These are phyloP conservation scores for Stereocaulon alpinum DNA, from an alignment of 495 filamentous ascomycete genomes.

Conservation along the genomic window DNA sequence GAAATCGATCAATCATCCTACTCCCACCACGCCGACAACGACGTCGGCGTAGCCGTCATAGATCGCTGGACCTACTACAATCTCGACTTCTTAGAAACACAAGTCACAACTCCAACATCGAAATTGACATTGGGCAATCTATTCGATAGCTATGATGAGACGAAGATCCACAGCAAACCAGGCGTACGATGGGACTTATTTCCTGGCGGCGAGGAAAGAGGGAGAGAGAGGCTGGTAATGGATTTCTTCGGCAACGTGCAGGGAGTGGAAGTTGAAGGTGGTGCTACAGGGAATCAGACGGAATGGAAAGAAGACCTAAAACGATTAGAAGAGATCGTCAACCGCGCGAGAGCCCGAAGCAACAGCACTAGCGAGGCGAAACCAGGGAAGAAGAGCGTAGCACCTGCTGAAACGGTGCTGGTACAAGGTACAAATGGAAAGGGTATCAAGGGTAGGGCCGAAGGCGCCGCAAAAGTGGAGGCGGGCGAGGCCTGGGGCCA, in stretches of 20 bases:
- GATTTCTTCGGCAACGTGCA: slow-evolving; percentile 99
- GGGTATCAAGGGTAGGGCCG: not conserved
- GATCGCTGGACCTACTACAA: slow-evolving; percentile 99
- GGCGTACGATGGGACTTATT: slow-evolving; percentile 94
- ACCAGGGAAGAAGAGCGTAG: slow-evolving; percentile 5
- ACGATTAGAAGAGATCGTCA: slow-evolving; percentile 19
- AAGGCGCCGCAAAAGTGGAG: slow-evolving; percentile 20
- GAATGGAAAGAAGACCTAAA: slow-evolving; percentile 62
- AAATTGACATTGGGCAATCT: slow-evolving; percentile 86
- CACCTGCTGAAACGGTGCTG: not conserved
- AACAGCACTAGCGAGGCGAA: slow-evolving; percentile 1
- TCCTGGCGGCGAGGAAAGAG: slow-evolving; percentile 58
- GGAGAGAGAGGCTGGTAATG: slow-evolving; percentile 66
- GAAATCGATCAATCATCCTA: slow-evolving; percentile 92
- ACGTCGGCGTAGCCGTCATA: slow-evolving; percentile 95
- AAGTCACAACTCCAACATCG: slow-evolving; percentile 69
- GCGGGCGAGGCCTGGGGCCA: slow-evolving; percentile 19
- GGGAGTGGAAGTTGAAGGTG: slow-evolving; percentile 77
- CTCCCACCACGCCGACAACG: slow-evolving; percentile 94
- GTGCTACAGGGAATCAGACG: slow-evolving; percentile 37
- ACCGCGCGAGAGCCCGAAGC: slow-evolving; percentile 10
- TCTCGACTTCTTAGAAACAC: slow-evolving; percentile 88
- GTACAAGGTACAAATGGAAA: not conserved
- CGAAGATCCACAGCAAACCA: slow-evolving; percentile 85
- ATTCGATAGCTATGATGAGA: slow-evolving; percentile 90